Conservation (phyloP, 2,329 filamentous ascomycete genomes). For the Dactylellina cionopaga region DNA sequence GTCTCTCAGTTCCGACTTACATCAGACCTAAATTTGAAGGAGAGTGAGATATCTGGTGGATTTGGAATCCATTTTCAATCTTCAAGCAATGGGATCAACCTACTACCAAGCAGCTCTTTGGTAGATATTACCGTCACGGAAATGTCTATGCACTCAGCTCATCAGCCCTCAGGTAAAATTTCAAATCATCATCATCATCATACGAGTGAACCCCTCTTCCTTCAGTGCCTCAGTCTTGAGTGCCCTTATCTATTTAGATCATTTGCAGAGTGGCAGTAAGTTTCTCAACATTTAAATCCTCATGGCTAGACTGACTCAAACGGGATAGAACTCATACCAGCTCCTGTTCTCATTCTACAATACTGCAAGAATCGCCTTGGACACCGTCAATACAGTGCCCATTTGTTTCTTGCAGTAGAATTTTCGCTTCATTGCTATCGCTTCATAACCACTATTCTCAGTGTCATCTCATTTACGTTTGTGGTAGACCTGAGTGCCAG, state of each 20-base stretch:
- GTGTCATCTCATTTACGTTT: constrained; percentile 23
- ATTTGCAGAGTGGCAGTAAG: constrained; percentile 24
- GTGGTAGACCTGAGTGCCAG: constrained; percentile 12
- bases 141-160: not conserved
- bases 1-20: not conserved
- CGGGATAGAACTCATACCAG: constrained; percentile 14
- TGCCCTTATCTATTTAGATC: constrained; percentile 21
- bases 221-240: constrained; percentile 16
- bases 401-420: constrained; percentile 23
- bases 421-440: constrained; percentile 25
- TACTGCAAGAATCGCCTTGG: not conserved
- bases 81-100: not conserved
- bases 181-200: not conserved
- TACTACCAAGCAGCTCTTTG: too few species aligned
- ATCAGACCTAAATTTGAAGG: not conserved
- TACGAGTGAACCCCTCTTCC: constrained; percentile 1
- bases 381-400: constrained; percentile 26
- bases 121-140: not conserved
- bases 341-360: constrained; percentile 7
- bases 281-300: not conserved
- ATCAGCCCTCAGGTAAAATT: not conserved
- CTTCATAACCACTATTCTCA: constrained; percentile 37
- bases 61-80: constrained; percentile 2
- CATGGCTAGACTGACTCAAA: not conserved
- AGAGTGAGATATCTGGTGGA: not conserved